Base-by-base conservation (phyloP, 2,329 filamentous ascomycete genomes). In the Grosmannia serpens region DNA sequence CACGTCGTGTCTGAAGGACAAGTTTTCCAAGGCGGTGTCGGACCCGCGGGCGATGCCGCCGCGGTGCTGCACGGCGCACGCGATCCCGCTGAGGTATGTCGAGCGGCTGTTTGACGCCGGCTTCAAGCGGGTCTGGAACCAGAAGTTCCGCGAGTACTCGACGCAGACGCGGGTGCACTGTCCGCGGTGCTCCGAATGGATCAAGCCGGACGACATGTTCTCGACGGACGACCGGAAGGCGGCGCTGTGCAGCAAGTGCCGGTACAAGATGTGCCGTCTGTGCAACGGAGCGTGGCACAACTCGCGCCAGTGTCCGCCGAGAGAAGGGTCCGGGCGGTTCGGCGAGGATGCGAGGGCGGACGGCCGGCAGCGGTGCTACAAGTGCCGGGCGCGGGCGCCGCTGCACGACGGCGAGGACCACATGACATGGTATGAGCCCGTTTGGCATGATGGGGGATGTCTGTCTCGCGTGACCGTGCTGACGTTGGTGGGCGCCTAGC, bases 1-100 rank as follows among this genome's bases (percentile, higher is more conserved):
- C 70, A 78, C 87, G 63, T 70, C 78, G 9, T 95, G 91, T 69
- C 75, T 96, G 47, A 86, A 84, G 69, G 82, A 84, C 55, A 79
- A 83, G 59, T 95, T 95, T 71, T 83, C 79, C 57, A 77, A 89
- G 61, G 94, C 89, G 13, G 77, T 91, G 62, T 85, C 79, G 49
- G 88, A 95, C 68, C 84, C 88, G 1, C 80, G 84, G 61, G 85
- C 89, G 64, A 95, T 95, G 89, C 89, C 91, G 22, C 91, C 91
- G 0, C 82, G 79, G 67, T 96, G 90, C 71, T 96, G 90, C 71
- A 86, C 82, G 3, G 67, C 79, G 24, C 82, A 89, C 15, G 80
- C 83, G 64, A 95, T 95, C 59, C 83, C 87, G 0, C 73, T 91
- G 8, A 85, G 84, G 64, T 84, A 90, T 68, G 90, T 92, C 31